phyloP scores from a whole-genome alignment of 495 filamentous ascomycete species.

The Podospora didyma region DNA sequence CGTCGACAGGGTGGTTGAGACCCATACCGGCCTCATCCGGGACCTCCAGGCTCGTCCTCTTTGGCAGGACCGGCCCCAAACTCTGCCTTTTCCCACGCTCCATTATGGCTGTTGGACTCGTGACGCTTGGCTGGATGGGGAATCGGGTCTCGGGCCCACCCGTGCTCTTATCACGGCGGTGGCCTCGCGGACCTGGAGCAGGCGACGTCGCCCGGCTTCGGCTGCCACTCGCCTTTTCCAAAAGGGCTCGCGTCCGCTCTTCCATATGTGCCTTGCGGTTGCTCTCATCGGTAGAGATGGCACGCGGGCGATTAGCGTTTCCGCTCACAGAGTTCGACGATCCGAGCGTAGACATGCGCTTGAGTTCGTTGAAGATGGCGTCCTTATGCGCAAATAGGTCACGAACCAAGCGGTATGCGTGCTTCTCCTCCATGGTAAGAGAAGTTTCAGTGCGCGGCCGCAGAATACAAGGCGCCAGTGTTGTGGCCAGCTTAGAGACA shows the following conservation, averaged over 20 bases:
- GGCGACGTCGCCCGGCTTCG: constrained; percentile 72
- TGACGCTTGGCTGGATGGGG: constrained; percentile 71
- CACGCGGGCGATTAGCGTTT: constrained; percentile 64
- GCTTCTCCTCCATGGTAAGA: constrained; percentile 91
- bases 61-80: constrained; percentile 34
- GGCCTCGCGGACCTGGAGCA: constrained; percentile 54
- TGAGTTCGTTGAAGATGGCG: constrained; percentile 90
- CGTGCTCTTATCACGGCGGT: constrained; percentile 75
- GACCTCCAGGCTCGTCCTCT: constrained; percentile 44
- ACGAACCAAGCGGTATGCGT: constrained; percentile 84
- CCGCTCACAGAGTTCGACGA: constrained; percentile 44
- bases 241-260: constrained; percentile 79
- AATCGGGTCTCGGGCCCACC: constrained; percentile 80
- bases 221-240: constrained; percentile 51
- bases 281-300: constrained; percentile 93
- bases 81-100: constrained; percentile 29
- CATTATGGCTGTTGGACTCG: constrained; percentile 39
- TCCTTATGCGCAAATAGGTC: constrained; percentile 94
- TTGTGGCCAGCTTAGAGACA: constrained; percentile 67
- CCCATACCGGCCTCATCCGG: constrained; percentile 34
- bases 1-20: constrained; percentile 38
- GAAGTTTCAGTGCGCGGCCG: constrained; percentile 81
- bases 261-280: constrained; percentile 92
- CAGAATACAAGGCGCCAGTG: constrained; percentile 82
- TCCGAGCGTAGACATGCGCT: constrained; percentile 74